phyloP scores from a whole-genome alignment of 768 basidiomycete species.

The Sarcodon sp. region DNA sequence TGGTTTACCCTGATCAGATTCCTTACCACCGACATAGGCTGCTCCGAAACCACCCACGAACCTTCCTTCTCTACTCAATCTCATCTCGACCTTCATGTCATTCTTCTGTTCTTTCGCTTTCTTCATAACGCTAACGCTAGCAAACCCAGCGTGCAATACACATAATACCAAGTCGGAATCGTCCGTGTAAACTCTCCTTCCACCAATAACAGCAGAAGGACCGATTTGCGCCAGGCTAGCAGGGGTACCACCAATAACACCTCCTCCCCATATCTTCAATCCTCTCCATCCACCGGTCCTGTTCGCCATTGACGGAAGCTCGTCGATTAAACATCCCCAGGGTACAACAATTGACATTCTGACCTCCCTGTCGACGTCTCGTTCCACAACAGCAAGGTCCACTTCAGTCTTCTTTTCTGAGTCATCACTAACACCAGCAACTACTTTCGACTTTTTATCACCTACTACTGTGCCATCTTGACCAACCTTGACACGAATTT shows the following conservation, averaged over 20 bases:
- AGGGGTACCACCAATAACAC: slow-evolving; percentile 2
- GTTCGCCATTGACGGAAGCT: slow-evolving; percentile 3
- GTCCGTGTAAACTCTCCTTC: slow-evolving; percentile 61
- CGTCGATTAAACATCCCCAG: slow-evolving; percentile 28
- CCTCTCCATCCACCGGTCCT: neutral
- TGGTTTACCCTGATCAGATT: slow-evolving; percentile 1
- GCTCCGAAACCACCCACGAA: slow-evolving; percentile 31
- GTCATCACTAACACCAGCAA: slow-evolving; percentile 1
- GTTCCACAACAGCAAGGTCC: neutral
- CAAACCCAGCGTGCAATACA: slow-evolving; percentile 50
- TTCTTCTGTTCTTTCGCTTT: slow-evolving; percentile 23
- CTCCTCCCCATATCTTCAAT: slow-evolving; percentile 1
- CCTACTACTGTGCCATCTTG: neutral
- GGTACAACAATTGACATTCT: slow-evolving; percentile 47
- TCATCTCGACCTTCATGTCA: slow-evolving; percentile 28
- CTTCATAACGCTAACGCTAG: slow-evolving; percentile 28
- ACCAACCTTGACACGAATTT: neutral
- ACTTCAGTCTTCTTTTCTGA: neutral
- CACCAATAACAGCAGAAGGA: slow-evolving; percentile 14
- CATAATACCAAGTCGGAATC: slow-evolving; percentile 64
- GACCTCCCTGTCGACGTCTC: slow-evolving; percentile 11
- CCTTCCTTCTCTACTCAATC: slow-evolving; percentile 28
- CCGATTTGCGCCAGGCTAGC: slow-evolving; percentile 1
- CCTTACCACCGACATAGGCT: slow-evolving; percentile 8
- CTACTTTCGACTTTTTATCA: slow-evolving; percentile 2